Evolutionary conservation across 306 rosid genomes (phyloP).

Genomic region (Corylus heterophylla): DNA sequence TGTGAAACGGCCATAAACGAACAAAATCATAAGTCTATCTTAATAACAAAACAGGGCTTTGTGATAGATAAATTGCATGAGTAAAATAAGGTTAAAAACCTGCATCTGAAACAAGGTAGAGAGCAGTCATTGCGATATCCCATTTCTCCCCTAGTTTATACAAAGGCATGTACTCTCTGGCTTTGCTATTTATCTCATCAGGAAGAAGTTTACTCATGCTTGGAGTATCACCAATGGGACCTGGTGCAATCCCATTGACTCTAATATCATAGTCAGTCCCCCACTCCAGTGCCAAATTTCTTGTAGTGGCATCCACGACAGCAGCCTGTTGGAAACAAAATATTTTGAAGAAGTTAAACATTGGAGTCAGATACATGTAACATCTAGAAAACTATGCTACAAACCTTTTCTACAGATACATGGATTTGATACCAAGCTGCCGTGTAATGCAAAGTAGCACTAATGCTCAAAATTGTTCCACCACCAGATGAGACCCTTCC

Average conservation of each 20-base stretch:
- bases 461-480: slow-evolving; percentile 72
- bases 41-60: slow-evolving; percentile 4
- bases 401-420: slow-evolving; percentile 92
- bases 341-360: background rate
- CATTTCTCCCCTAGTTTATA: slow-evolving; percentile 83
- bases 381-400: slow-evolving; percentile 21
- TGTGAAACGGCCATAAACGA: background rate
- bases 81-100: slow-evolving; percentile 46
- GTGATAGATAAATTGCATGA: slow-evolving; percentile 5
- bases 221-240: slow-evolving; percentile 83
- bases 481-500: slow-evolving; percentile 69
- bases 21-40: background rate
- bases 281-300: slow-evolving; percentile 98
- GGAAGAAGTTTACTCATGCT: slow-evolving; percentile 89
- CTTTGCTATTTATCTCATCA: slow-evolving; percentile 51
- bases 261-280: slow-evolving; percentile 88
- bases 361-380: slow-evolving; percentile 10
- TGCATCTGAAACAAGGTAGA: slow-evolving; percentile 84
- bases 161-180: slow-evolving; percentile 57
- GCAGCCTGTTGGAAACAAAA: slow-evolving; percentile 68
- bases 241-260: slow-evolving; percentile 95
- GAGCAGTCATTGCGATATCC: slow-evolving; percentile 96
- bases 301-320: slow-evolving; percentile 73
- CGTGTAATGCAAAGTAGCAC: slow-evolving; percentile 88
- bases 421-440: slow-evolving; percentile 95